Evolutionary conservation across 345 rosid species (phyloP), one percentile per base, ranked within the genome.

Genomic region (Eucalyptus tenuipes): DNA sequence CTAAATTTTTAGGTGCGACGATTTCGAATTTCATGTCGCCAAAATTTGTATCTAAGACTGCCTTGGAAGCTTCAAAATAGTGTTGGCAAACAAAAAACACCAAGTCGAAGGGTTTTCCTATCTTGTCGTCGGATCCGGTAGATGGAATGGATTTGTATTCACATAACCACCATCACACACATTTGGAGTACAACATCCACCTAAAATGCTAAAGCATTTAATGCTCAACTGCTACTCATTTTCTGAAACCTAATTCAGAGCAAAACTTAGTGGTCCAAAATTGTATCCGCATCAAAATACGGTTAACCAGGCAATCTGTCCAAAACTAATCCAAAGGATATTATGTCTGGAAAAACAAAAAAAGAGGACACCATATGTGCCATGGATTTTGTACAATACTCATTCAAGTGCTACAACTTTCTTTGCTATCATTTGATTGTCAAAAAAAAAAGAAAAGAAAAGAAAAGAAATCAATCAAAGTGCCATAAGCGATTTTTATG

Each of bases 331-430:
- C 13, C 7, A 3, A 31, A 31, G 80, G 24, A 68, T 33, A 33
- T 68, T 31, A 14, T 15, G 24, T 68, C 80, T 31, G 42, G 57
- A 52, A 52, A 52, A 52, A 18, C 4, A 7, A 20, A 8, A 8
- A 16, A 68, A 5, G 5, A 31, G 0, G 22, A 68, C 10, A 8
- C 20, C 3, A 27, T 9, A 14, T 0, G 22, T 68, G 80, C 0
- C 80, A 64, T 14, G 40, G 4, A n/a, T 64, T 64, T 64, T 16
- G 37, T n/a, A 64, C 1, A 0, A 5, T 8, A 5, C 22, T 31
- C 42, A 16, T 4, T n/a, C 3, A 31, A 17, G 55, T 8, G 7
- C 3, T 0, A 68, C 13, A 0, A 3, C 24, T 31, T 68, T 68
- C n/a, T 5, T 68, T 68, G 44, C 5, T 0, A 68, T 68, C 7